Evolutionary conservation across 2,329 filamentous ascomycete genomes (phyloP).

Genomic region (Aspergillus tubingensis): DNA sequence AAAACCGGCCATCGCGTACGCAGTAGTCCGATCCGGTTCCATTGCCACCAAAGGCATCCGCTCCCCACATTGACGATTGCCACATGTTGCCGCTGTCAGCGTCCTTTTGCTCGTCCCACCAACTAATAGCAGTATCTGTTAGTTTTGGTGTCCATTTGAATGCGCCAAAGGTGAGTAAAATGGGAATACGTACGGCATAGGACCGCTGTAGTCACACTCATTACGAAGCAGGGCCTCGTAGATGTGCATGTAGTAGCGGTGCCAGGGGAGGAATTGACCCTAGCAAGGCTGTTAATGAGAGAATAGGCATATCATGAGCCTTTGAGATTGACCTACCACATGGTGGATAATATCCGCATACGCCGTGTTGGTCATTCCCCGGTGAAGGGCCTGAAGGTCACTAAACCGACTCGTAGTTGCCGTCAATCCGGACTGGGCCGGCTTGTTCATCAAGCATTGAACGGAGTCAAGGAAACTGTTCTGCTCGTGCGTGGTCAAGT

Average conservation of each 20-base stretch:
- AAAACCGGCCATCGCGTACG: slow-evolving; percentile 11
- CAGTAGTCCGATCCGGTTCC: slow-evolving; percentile 9
- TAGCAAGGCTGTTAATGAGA: background rate
- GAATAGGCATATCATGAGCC: background rate
- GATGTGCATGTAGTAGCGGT: slow-evolving; percentile 14
- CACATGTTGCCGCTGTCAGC: slow-evolving; percentile 13
- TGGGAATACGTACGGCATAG: background rate
- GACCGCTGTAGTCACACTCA: slow-evolving; percentile 3
- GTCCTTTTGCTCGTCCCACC: slow-evolving; percentile 12
- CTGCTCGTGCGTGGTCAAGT: slow-evolving; percentile 5
- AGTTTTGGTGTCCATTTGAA: background rate
- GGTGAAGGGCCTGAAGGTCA: slow-evolving; percentile 14
- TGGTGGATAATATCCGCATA: slow-evolving; percentile 13
- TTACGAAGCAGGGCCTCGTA: slow-evolving; percentile 8
- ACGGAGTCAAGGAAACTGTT: slow-evolving; percentile 1
- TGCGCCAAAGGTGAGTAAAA: background rate
- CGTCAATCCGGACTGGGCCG: slow-evolving; percentile 2
- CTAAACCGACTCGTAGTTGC: slow-evolving; percentile 12
- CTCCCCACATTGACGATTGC: slow-evolving; percentile 11
- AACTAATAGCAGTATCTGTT: background rate
- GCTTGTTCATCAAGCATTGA: slow-evolving; percentile 8
- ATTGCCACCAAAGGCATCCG: slow-evolving; percentile 12
- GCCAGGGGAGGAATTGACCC: slow-evolving; percentile 13
- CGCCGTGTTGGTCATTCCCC: slow-evolving; percentile 13
- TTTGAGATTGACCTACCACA: background rate